Conservation (phyloP, 768 basidiomycete genomes). For the Mycena vitilis region DNA sequence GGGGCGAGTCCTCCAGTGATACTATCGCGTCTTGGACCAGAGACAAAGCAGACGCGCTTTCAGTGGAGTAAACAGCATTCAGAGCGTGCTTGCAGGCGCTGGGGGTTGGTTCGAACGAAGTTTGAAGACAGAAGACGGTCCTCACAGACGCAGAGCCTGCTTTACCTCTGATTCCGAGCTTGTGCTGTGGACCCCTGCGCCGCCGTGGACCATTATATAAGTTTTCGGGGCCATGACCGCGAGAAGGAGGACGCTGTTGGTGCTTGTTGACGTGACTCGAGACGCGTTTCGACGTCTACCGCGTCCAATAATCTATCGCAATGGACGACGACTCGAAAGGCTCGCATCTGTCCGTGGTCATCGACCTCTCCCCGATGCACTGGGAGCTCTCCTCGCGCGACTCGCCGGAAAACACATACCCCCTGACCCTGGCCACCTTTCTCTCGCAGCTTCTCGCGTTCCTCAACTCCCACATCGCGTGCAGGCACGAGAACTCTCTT, state of each 20-base stretch:
- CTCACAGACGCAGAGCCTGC: constrained; percentile 66
- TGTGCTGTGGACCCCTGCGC: constrained; percentile 74
- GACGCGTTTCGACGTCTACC: not conserved
- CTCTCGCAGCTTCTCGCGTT: constrained; percentile 90
- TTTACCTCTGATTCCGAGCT: constrained; percentile 64
- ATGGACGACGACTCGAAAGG: constrained; percentile 43
- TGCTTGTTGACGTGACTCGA: constrained; percentile 19
- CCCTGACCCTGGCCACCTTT: constrained; percentile 77
- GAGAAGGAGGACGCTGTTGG: not conserved
- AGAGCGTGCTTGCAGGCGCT: constrained; percentile 68
- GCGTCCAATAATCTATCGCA: not conserved
- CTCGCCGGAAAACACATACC: constrained; percentile 56
- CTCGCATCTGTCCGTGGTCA: constrained; percentile 81
- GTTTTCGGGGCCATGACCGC: constrained; percentile 1
- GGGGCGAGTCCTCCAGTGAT: constrained; percentile 72
- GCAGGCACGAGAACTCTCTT: constrained; percentile 90
- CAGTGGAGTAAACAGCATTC: constrained; percentile 19
- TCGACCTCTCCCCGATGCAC: constrained; percentile 88
- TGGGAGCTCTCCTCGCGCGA: constrained; percentile 77
- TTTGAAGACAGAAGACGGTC: not conserved
- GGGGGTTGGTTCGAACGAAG: not conserved
- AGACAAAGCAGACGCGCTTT: constrained; percentile 15
- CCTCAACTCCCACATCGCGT: constrained; percentile 92
- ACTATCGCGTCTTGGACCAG: constrained; percentile 65
- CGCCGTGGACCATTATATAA: constrained; percentile 79